Evolutionary conservation across 495 filamentous ascomycete genomes (phyloP), one percentile per base, ranked within the genome.

Genomic region (Neurospora sp.): DNA sequence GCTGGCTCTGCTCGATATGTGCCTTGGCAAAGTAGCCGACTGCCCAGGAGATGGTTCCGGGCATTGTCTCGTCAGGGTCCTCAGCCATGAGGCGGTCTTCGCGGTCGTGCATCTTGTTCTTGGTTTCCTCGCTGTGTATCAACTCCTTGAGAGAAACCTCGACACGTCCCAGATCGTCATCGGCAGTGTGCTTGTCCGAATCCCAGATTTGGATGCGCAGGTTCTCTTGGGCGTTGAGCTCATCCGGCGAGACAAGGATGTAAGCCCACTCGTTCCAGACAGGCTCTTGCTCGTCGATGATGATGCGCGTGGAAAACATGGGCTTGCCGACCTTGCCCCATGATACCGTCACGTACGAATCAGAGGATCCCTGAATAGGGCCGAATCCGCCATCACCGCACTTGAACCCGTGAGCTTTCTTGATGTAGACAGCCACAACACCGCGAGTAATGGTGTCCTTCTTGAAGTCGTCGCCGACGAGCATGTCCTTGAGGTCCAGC

Each of bases 301-400:
- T 89, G 76, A 94, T 88, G 78, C 86, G 89, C 40, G 85, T 92
- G 54, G 87, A 89, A 72, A 78, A 85, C 66, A 90, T 80, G 42
- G 91, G 89, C 75, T 92, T 93, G 69, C 90, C 89, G 76, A 92
- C 92, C 74, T 93, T 93, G 18, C 89, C 90, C 89, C 91, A 93
- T 11, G 89, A 90, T 18, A 92, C 88, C 11, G 86, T 88, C 37
- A 93, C 88, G 76, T 93, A 93, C 1, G 87, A 82, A 79, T 93
- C 91, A 31, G 89, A 87, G 31, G 88, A 88, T 5, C 91, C 90
- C 74, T 88, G 84, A 40, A 90, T 71, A 8, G 83, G 81, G 2
- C 84, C 85, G 35, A 91, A 76, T 18, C 87, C 84, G 16, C 84
- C 82, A 77, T 93, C 91, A 4, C 89, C 90, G 72, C 88, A 85